Conservation (phyloP, 805 yeast species). For the Danielozyma ontarioensis region DNA sequence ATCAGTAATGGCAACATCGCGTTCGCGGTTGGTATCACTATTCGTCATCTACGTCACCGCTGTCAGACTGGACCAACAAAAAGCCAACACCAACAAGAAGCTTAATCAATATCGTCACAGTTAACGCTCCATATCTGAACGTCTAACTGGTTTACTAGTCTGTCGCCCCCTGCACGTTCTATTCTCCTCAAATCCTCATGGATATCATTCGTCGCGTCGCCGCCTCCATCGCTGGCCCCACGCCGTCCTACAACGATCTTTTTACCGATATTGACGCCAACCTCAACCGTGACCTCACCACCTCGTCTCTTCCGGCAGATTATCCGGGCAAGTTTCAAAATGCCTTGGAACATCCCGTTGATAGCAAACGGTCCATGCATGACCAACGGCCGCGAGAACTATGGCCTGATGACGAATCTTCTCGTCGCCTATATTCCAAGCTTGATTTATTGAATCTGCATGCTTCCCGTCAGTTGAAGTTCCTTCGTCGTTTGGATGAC, state of each 20-base stretch:
- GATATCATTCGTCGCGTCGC: constrained; percentile 1
- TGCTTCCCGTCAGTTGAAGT: no score
- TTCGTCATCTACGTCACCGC: no score
- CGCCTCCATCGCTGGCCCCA: constrained; percentile 18
- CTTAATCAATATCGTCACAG: constrained; percentile 5
- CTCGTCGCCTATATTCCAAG: constrained; percentile 1
- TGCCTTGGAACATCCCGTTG: no score
- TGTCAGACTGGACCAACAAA: neutral
- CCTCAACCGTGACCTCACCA: constrained; percentile 4
- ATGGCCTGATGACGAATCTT: constrained; percentile 3
- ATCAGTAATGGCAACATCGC: no score
- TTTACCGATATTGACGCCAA: constrained; percentile 6
- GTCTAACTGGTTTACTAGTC: neutral
- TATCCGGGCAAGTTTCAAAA: constrained; percentile 15
- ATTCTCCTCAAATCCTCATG: no score
- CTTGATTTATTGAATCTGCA: no score
- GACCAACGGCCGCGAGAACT: neutral
- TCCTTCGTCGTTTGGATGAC: no score
- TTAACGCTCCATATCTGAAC: neutral
- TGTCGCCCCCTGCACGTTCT: neutral
- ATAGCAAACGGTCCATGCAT: neutral
- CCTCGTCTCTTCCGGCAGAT: constrained; percentile 11
- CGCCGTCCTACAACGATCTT: constrained; percentile 29
- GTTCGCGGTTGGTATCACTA: no score
- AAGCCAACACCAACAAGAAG: constrained; percentile 1